Percentiles rank a stretch among this genome's conserved stretches.
Conservation (phyloP, 805 yeast species). For the Starmerella stellata region DNA sequence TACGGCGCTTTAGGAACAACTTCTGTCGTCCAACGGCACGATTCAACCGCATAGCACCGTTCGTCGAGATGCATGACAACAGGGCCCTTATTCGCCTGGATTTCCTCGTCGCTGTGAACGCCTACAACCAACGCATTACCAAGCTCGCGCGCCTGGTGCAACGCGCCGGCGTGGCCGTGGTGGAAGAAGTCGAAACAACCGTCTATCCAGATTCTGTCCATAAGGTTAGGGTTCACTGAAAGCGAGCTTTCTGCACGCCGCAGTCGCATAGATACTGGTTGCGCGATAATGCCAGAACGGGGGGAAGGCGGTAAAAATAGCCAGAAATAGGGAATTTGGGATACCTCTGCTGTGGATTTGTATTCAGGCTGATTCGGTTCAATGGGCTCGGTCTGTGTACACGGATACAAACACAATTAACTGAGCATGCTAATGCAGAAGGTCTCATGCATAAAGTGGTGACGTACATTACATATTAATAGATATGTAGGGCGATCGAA, state of each 20-base stretch:
- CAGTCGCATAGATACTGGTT: too few species aligned
- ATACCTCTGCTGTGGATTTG: too few species aligned
- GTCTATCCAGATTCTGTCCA: slow-evolving; percentile 66
- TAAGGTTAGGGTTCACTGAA: neutral
- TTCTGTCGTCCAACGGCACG: slow-evolving; percentile 73
- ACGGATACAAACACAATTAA: too few species aligned
- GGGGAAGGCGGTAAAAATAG: too few species aligned
- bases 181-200: slow-evolving; percentile 97
- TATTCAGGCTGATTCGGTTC: too few species aligned
- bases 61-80: slow-evolving; percentile 78
- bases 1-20: slow-evolving; percentile 73
- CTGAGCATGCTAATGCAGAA: too few species aligned
- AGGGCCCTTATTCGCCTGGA: slow-evolving; percentile 68
- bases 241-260: neutral
- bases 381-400: too few species aligned
- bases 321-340: too few species aligned
- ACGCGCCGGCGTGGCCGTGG: slow-evolving; percentile 93
- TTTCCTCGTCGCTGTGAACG: slow-evolving; percentile 82
- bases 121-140: slow-evolving; percentile 70
- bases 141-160: slow-evolving; percentile 74
- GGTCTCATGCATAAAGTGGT: too few species aligned
- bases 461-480: too few species aligned
- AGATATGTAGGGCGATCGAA: too few species aligned
- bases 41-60: slow-evolving; percentile 65
- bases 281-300: too few species aligned